Conservation (phyloP, 495 filamentous ascomycete species). For the Halenospora varia region DNA sequence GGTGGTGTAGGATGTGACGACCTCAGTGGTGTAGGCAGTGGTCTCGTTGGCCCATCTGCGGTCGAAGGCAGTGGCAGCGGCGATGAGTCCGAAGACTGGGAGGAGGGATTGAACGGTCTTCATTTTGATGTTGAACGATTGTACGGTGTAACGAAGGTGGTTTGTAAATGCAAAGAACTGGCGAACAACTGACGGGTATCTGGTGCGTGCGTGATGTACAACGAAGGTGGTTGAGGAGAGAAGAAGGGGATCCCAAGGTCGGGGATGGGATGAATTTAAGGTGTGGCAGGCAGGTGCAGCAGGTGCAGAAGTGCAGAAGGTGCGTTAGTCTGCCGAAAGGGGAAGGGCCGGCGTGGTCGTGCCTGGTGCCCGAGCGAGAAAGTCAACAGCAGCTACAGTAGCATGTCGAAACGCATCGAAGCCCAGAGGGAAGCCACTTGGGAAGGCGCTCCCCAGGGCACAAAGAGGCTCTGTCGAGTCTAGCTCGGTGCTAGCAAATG, state of each 20-base stretch:
- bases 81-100: slow-evolving; percentile 31
- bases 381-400: too few species aligned
- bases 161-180: neutral
- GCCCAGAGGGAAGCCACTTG: too few species aligned
- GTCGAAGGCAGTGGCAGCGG: slow-evolving; percentile 26
- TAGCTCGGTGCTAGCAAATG: too few species aligned
- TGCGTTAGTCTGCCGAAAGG: neutral
- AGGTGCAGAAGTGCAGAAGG: too few species aligned
- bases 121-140: slow-evolving; percentile 30
- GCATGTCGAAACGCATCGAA: too few species aligned
- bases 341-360: neutral
- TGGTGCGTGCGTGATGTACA: neutral
- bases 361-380: too few species aligned
- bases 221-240: neutral
- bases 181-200: neutral
- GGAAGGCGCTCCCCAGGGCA: too few species aligned
- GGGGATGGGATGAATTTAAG: neutral
- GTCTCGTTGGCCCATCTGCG: slow-evolving; percentile 18
- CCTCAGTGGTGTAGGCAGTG: slow-evolving; percentile 40
- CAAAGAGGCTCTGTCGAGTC: too few species aligned
- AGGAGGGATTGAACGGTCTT: slow-evolving; percentile 32
- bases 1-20: slow-evolving; percentile 58
- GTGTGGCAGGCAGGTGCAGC: neutral
- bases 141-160: slow-evolving; percentile 12
- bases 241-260: neutral